These are phyloP conservation scores for Collybia sp. DNA, from an alignment of 768 basidiomycete species.

Conservation along the genomic window DNA sequence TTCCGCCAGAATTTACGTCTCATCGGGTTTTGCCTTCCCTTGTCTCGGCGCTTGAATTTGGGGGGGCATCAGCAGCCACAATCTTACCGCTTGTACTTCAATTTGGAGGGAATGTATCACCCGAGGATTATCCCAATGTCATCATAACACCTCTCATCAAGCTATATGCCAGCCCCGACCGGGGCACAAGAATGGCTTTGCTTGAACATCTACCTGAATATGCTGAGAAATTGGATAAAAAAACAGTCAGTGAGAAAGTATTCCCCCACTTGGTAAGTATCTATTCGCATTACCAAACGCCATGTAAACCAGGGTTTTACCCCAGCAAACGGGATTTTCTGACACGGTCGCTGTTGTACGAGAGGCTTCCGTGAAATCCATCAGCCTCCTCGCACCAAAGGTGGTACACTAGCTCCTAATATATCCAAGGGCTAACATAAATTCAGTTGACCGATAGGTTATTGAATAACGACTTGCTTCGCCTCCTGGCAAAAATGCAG, in stretches of 20 bases:
- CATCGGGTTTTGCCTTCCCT: constrained; percentile 88
- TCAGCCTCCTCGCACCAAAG: constrained; percentile 81
- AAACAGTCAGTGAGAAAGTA: constrained; percentile 79
- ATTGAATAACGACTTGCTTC: constrained; percentile 93
- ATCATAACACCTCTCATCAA: constrained; percentile 79
- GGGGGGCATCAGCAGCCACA: constrained; percentile 67
- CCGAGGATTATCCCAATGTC: constrained; percentile 62
- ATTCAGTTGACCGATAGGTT: constrained; percentile 82
- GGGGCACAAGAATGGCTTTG: constrained; percentile 91
- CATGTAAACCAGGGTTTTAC: constrained; percentile 1
- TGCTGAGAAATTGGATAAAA: constrained; percentile 82
- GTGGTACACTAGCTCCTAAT: constrained; percentile 28
- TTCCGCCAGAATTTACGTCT: constrained; percentile 83
- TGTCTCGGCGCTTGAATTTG: constrained; percentile 70
- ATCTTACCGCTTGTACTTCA: constrained; percentile 84
- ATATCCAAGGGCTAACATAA: background rate
- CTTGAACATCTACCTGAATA: constrained; percentile 84
- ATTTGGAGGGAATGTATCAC: constrained; percentile 66
- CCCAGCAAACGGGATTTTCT: constrained; percentile 89
- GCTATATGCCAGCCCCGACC: constrained; percentile 84
- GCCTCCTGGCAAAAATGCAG: constrained; percentile 90
- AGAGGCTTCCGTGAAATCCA: constrained; percentile 89
- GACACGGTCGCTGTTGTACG: constrained; percentile 94
- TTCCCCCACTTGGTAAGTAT: constrained; percentile 85
- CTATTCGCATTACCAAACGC: background rate